Conservation (phyloP, 75 land plant species). For the Sequoia sempervirens region DNA sequence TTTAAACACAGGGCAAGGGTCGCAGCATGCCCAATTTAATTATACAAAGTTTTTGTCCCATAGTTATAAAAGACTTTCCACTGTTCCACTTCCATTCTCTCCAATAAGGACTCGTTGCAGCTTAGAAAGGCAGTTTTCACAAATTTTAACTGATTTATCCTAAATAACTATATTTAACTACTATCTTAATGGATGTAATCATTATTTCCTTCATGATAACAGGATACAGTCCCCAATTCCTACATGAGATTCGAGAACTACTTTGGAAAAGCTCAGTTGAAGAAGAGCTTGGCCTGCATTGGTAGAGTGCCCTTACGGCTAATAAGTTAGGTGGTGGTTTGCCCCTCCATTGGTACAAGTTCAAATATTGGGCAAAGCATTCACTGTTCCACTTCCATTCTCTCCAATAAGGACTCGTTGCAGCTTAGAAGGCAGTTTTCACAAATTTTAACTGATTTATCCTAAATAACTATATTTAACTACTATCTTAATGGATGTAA, state of each 20-base stretch:
- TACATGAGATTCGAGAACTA: not conserved
- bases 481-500: not conserved
- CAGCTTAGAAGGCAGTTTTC: not conserved
- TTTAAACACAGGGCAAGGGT: not conserved
- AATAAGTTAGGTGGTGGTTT: not conserved
- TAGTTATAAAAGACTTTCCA: not conserved
- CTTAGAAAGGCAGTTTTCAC: not conserved
- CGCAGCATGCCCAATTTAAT: no score
- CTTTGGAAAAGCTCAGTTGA: not conserved
- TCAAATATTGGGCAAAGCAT: not conserved
- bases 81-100: not conserved
- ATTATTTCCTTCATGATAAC: not conserved
- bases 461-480: not conserved
- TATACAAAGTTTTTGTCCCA: not conserved
- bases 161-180: no score
- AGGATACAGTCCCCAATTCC: not conserved
- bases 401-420: not conserved
- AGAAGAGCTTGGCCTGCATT: not conserved
- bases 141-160: not conserved
- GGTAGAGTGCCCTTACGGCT: not conserved
- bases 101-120: not conserved
- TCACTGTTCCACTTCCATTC: not conserved
- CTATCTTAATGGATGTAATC: not conserved
- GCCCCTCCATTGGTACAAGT: not conserved
- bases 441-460: not conserved